Evolutionary conservation across 2,329 filamentous ascomycete genomes (phyloP), one percentile per base, ranked within the genome.

Genomic region (Penicillium vulpinum): DNA sequence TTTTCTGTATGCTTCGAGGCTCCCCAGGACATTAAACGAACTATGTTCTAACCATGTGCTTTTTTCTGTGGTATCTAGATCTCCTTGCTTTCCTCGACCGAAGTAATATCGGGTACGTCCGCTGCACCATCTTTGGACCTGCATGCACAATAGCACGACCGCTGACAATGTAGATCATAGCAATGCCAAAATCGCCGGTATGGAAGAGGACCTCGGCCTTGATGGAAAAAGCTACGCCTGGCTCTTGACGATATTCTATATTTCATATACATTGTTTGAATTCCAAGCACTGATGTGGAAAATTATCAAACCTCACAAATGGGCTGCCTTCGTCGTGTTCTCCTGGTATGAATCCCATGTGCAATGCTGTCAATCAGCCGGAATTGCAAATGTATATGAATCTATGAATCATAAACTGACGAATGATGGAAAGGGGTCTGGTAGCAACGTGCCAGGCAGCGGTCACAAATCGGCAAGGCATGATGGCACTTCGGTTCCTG

Each of bases 151-250:
- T 22, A 33, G 24, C 8, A 36, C 6, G 24, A 22, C 40, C 18
- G 7, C 35, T 50, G 39, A 53, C 64, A 24, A 10, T 63, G 31
- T 6, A 6, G 5, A 51, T 24, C 35, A 53, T 45, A 80, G 81
- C 51, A 84, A 84, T 75, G 82, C 82, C 1, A 74, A 77, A 59
- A 81, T 82, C 43, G 80, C 81, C 2, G 82, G 81, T 36, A 83
- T 84, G 80, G 60, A 74, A 50, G 68, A 78, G 43, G 80, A 81
- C 28, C 75, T 85, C 16, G 54, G 77, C 10, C 71, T 85, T 18
- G 64, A 68, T n/a, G 75, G 76, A 13, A 70, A 76, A n/a, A 68
- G 72, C 26, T 84, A 83, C 62, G 67, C 78, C 11, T 81, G 79
- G 76, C 76, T 84, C 8, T 67, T 81, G 33, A 83, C 80, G 0